A percentile compares a stretch with the other conserved stretches of the same genome.
These are phyloP conservation scores for Olyra latifolia DNA, from an alignment of 176 grass and related monocot genomes.

Conservation along the genomic window DNA sequence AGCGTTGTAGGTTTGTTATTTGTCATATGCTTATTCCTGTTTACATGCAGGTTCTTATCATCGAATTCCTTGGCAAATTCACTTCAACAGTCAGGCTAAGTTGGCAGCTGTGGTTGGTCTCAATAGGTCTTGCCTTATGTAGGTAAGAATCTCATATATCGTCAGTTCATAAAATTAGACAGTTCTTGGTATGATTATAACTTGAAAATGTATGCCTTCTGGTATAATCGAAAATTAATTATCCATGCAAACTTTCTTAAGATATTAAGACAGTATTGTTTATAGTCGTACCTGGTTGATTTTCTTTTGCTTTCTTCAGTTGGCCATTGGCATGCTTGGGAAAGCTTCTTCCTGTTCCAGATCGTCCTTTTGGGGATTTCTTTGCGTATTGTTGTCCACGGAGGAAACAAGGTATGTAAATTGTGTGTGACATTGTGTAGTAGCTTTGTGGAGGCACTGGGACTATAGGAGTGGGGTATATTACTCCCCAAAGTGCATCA, in stretches of 20 bases:
- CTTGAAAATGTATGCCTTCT: neutral
- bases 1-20: slow-evolving; percentile 5
- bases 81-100: slow-evolving; percentile 61
- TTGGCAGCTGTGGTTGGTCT: slow-evolving; percentile 91
- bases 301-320: slow-evolving; percentile 36
- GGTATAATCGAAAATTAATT: neutral
- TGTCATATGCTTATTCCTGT: slow-evolving; percentile 14
- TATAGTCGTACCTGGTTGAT: neutral
- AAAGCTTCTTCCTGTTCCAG: slow-evolving; percentile 71
- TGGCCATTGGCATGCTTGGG: slow-evolving; percentile 64
- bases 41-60: slow-evolving; percentile 59
- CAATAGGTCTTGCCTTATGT: slow-evolving; percentile 55
- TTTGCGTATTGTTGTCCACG: slow-evolving; percentile 41
- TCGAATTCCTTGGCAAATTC: slow-evolving; percentile 97
- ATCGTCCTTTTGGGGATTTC: slow-evolving; percentile 40
- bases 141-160: slow-evolving; percentile 39
- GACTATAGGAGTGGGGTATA: neutral
- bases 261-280: neutral
- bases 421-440: neutral
- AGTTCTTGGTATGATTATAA: neutral
- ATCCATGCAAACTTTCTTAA: neutral
- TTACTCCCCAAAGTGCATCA: too few species aligned
- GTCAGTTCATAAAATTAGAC: neutral
- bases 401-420: slow-evolving; percentile 37
- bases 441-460: neutral